Evolutionary conservation across 495 filamentous ascomycete species (phyloP).

Genomic region (Zalerion maritima): DNA sequence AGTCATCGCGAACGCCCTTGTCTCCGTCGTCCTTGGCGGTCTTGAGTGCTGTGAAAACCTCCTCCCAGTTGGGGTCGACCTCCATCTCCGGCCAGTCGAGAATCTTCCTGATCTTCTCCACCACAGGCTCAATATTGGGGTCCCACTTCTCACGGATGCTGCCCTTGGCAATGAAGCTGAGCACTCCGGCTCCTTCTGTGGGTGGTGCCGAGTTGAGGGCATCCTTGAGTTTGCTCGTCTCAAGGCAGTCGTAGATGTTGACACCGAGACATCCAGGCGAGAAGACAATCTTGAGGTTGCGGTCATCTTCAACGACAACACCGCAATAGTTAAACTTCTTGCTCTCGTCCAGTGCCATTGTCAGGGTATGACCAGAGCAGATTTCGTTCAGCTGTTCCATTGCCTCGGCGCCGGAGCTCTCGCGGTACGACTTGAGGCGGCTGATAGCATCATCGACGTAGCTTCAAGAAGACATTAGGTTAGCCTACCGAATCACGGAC

Average conservation of each 20-base stretch:
- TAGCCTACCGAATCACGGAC: not conserved
- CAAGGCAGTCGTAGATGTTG: constrained; percentile 26
- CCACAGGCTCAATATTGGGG: constrained; percentile 17
- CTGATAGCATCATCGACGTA: constrained; percentile 29
- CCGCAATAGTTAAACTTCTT: constrained; percentile 29
- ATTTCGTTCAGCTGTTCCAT: constrained; percentile 34
- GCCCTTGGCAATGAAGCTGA: constrained; percentile 29
- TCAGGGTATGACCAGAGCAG: constrained; percentile 26
- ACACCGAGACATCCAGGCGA: constrained; percentile 23
- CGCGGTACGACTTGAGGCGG: constrained; percentile 22
- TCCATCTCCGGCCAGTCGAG: constrained; percentile 27
- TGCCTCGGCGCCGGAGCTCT: constrained; percentile 19
- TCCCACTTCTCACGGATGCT: constrained; percentile 32
- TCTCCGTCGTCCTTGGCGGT: constrained; percentile 11
- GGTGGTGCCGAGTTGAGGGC: constrained; percentile 30
- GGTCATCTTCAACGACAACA: constrained; percentile 28
- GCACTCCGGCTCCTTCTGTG: constrained; percentile 9
- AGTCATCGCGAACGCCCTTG: constrained; percentile 21
- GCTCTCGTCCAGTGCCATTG: constrained; percentile 29
- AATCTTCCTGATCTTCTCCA: constrained; percentile 19
- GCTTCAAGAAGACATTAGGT: constrained; percentile 11
- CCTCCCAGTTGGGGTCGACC: constrained; percentile 32
- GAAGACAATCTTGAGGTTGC: constrained; percentile 34
- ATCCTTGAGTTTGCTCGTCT: constrained; percentile 18
- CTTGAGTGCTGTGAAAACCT: constrained; percentile 33